These are phyloP conservation scores for Anastatica hierochuntica DNA, from an alignment of 345 rosid genomes.

Conservation along the genomic window DNA sequence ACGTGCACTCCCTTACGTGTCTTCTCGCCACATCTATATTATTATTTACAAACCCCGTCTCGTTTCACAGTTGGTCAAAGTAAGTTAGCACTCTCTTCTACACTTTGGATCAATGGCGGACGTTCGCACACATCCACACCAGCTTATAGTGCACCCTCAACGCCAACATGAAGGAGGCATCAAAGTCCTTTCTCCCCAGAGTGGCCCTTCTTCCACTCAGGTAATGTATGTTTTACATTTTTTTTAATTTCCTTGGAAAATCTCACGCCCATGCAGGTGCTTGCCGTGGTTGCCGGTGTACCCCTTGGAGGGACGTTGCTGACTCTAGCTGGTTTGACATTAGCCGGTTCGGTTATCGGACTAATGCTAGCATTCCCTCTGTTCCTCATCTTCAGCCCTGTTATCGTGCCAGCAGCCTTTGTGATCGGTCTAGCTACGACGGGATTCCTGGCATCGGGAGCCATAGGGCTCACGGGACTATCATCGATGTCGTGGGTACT, in stretches of 20 bases:
- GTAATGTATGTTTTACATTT: neutral
- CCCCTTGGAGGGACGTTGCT: conserved; percentile 60
- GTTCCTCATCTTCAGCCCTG: conserved; percentile 66
- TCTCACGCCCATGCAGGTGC: conserved; percentile 28
- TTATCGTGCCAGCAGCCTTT: conserved; percentile 62
- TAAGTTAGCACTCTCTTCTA: no score
- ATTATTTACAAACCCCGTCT: conserved; percentile 9
- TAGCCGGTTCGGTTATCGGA: conserved; percentile 56
- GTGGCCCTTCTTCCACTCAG: conserved; percentile 48
- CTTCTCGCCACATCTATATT: conserved; percentile 19
- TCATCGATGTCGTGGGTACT: conserved; percentile 54
- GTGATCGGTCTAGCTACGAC: conserved; percentile 42
- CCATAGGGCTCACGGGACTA: conserved; percentile 61
- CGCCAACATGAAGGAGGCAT: conserved; percentile 33
- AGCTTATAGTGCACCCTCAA: conserved; percentile 54
- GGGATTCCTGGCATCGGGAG: conserved; percentile 58
- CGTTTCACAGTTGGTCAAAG: no score
- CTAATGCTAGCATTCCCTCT: conserved; percentile 49
- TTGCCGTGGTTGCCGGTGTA: conserved; percentile 40
- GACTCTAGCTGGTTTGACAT: conserved; percentile 51
- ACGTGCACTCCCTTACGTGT: conserved; percentile 39
- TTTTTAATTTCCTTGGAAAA: no score
- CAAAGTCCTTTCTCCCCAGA: conserved; percentile 11
- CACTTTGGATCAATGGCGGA: conserved; percentile 30
- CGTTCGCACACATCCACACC: conserved; percentile 41